These are phyloP conservation scores for Phanerodontia chrysosporium DNA, from an alignment of 768 basidiomycete genomes.

Conservation along the genomic window DNA sequence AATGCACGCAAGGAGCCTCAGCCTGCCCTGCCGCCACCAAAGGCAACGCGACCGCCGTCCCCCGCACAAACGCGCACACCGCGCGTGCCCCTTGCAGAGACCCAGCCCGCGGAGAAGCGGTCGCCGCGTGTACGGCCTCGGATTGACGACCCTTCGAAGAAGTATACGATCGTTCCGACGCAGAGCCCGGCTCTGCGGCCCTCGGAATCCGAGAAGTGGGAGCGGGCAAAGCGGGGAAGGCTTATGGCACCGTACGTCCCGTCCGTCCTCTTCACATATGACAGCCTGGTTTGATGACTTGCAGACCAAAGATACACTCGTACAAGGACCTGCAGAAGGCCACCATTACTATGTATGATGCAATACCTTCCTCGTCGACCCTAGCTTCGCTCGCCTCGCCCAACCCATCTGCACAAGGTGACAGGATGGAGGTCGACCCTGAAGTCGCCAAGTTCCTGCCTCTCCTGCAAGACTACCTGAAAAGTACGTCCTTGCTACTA, in stretches of 20 bases:
- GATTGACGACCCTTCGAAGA: slow-evolving; percentile 10
- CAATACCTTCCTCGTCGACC: slow-evolving; percentile 37
- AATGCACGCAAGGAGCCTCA: background rate
- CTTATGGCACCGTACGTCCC: slow-evolving; percentile 24
- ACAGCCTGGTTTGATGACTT: background rate
- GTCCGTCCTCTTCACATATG: background rate
- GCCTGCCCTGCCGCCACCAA: background rate
- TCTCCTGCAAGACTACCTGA: slow-evolving; percentile 72
- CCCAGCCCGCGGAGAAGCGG: background rate
- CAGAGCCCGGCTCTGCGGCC: background rate
- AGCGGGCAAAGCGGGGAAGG: slow-evolving; percentile 1
- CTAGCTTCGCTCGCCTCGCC: slow-evolving; percentile 4
- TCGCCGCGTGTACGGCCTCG: background rate
- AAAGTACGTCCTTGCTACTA: slow-evolving; percentile 31
- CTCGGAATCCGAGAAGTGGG: background rate
- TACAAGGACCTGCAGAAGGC: slow-evolving; percentile 40
- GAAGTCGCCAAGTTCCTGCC: slow-evolving; percentile 79
- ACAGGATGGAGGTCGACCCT: slow-evolving; percentile 31
- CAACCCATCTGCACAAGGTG: background rate
- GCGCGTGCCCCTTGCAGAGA: background rate
- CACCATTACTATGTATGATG: slow-evolving; percentile 64
- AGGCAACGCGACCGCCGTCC: background rate
- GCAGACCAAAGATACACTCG: slow-evolving; percentile 54
- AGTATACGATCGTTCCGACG: slow-evolving; percentile 20
- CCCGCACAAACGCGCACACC: background rate